Evolutionary conservation across 2,329 filamentous ascomycete genomes (phyloP), one percentile per base, ranked within the genome.

Genomic region (Passalora sequoiae): DNA sequence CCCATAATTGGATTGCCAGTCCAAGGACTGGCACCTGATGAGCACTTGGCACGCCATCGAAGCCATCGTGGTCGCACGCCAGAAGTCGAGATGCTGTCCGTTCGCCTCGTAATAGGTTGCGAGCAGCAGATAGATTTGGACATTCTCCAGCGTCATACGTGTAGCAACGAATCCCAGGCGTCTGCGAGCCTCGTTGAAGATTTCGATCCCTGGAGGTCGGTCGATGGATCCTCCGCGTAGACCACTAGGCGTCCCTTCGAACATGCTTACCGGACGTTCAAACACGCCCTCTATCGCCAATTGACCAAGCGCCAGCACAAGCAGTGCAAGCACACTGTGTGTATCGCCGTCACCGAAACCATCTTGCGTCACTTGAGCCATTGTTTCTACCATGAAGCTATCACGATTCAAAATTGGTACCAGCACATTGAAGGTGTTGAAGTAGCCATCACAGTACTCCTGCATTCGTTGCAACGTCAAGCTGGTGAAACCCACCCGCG

Each of bases 101-200:
- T 46, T 55, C 2, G 56, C 47, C 24, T 56, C 53, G 46, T 51
- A 59, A 38, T 59, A 60, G 4, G 49, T 58, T 6, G 76, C 75
- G 44, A 75, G 69, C 20, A 83, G 63, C 5, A 77, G 67, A 53
- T 74, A 72, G 33, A 78, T 72, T 54, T 82, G 79, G 6, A 81
- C 69, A 46, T 75, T 79, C 51, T 80, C 77, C 19, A 82, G 59
- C 38, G 70, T 76, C 54, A 71, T 76, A 17, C 77, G 71, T 1
- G 73, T 73, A 40, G 75, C 55, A 7, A 73, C 68, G 56, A 80
- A 80, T 0, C 79, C 78, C 56, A 81, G 69, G n/a, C 76, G 68
- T 45, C 71, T 72, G 38, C 78, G 69, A 12, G 77, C 79, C 59
- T 81, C 78, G 49, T 82, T 82, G 61, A 81, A 82, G 25, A 80